Base-by-base conservation (phyloP, 345 rosid species). In the Anacardium occidentale region DNA sequence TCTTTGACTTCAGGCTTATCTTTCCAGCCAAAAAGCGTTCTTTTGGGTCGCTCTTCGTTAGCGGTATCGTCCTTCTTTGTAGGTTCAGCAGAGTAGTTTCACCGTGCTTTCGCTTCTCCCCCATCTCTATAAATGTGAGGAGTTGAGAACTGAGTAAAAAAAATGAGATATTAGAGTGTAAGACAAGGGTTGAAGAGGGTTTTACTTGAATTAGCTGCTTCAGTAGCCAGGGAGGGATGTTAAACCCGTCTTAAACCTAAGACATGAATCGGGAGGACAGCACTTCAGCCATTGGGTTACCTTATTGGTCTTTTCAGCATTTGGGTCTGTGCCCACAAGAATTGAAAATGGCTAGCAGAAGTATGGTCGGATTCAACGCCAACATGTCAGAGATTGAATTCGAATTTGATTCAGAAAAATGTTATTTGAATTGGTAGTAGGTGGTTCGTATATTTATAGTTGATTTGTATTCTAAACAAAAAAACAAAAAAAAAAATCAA, bases 11-110 rank as follows among this genome's bases (percentile, higher is more conserved):
- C 87, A 1, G 29, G 69, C 71, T 84, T 85, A 47, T 88, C 92
- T 84, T 91, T 92, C 97, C 96, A 93, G 2, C 98, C 97, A 42
- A 91, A 67, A 1, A 93, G 91, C 17, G 96, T 87, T 58, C 97
- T 76, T 29, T 89, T 80, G 17, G 98, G 97, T 66, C 96, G 78
- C 84, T 85, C 92, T 0, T 82, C 78, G 26, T 82, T 86, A 61
- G 32, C 66, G 17, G 3, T 58, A 14, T 85, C 89, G 17, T 92
- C 87, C 65, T 85, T 81, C 78, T 79, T 85, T 57, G 75, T 57
- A 64, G 81, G 66, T 7, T 75, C 89, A 21, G 74, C 44, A n/a
- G 64, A 74, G 71, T 78, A 5, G 79, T 80, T 72, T 95, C 99
- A 52, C 81, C 77, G 34, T 83, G 90, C 82, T 92, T 95, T 69